Evolutionary conservation across 2,329 filamentous ascomycete species (phyloP), one percentile per base, ranked within the genome.

Genomic region (Xylaria sp.): DNA sequence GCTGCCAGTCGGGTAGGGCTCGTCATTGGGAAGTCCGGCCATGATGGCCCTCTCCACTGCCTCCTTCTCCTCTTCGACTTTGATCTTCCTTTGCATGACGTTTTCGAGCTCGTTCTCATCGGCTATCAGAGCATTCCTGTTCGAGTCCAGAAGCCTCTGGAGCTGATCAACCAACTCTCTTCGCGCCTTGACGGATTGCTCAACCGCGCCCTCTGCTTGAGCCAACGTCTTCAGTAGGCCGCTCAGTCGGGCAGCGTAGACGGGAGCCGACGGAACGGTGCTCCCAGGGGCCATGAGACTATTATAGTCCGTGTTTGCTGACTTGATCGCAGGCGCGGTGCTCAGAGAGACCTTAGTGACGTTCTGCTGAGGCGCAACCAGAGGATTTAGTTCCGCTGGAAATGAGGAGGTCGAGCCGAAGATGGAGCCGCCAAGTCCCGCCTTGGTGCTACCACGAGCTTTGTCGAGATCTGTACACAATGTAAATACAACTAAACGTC

Each of bases 31-130:
- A 25, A 97, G 86, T 9, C 93, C 93, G 61, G 92, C 89, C 87
- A 99, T 94, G 74, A 99, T 98, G 58, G 89, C 91, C 73, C 95
- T 89, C 80, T 99, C 96, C 8, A 99, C 94, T 57, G 96, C 92
- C 62, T 91, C 90, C 80, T 97, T 97, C 82, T 93, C 94, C 20
- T 86, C 83, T 75, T 98, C 94, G 18, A 94, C 93, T 65, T 90
- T 89, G 2, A 84, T 81, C 74, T 92, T 93, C 65, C 91, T 90
- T n/a, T 84, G 84, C 3, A 85, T 82, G 23, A 98, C 81, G 18
- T 92, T 87, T 7, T 85, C 79, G n/a, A 90, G 83, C 44, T 91
- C 86, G 4, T 85, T 81, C 75, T 94, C 89, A 67, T 99, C 95
- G 18, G 86, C 85, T 1, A 87, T 85, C 3, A 98, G 83, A 44